phyloP scores from a whole-genome alignment of 345 rosid genomes.

The thale cress (Arabidopsis thaliana) region DNA sequence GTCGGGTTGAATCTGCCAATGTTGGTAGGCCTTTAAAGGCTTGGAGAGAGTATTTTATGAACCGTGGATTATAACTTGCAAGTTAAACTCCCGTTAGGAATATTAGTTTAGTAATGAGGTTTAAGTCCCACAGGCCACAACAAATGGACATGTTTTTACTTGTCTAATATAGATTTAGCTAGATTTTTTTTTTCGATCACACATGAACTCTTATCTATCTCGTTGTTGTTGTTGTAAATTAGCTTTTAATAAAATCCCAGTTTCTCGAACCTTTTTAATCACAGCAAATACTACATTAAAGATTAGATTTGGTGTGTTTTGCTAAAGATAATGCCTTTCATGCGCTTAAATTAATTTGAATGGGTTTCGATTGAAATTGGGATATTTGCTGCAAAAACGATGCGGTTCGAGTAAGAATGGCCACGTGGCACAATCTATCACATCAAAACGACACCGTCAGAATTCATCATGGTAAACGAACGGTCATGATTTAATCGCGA shows the following conservation, averaged over 20 bases:
- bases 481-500: constrained; percentile 38
- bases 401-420: not conserved
- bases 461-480: not conserved
- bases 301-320: not conserved
- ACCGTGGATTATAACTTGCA: constrained; percentile 37
- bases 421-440: not conserved
- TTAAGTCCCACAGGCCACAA: not conserved
- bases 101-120: constrained; percentile 18
- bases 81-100: constrained; percentile 3
- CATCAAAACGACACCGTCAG: constrained; percentile 8
- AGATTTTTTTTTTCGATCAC: not conserved
- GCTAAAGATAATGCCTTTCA: not conserved
- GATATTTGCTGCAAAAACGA: not conserved
- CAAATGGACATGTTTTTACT: constrained; percentile 11
- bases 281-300: not conserved
- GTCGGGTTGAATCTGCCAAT: constrained; percentile 16
- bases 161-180: not conserved
- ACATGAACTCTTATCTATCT: not conserved
- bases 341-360: not conserved
- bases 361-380: too few relatives aligned
- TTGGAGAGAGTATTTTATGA: constrained; percentile 58
- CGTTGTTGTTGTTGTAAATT: constrained; percentile 3
- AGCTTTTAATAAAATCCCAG: not conserved
- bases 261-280: not conserved
- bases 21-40: constrained; percentile 54